Conservation (phyloP, 495 filamentous ascomycete species). For the Lepidopterella palustris region DNA sequence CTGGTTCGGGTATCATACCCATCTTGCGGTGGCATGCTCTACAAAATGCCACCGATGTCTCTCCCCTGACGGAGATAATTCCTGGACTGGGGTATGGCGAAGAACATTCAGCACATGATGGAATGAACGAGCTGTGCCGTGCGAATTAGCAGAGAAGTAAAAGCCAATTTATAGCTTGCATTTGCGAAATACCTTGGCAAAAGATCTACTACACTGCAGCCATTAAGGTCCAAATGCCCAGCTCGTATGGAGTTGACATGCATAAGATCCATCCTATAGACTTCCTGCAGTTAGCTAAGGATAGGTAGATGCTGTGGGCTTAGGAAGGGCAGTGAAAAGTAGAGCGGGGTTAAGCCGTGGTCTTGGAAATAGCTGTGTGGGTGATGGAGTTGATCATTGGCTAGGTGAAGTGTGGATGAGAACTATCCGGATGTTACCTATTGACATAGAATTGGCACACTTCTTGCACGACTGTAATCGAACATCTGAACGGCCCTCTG, state of each 20-base stretch:
- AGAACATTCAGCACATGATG: constrained; percentile 77
- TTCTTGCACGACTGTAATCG: constrained; percentile 60
- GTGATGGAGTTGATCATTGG: too few species aligned
- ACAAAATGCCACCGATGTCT: constrained; percentile 70
- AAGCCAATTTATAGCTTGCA: background rate
- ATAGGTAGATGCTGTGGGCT: background rate
- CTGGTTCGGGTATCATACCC: constrained; percentile 44
- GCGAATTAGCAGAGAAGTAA: background rate
- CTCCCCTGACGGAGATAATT: constrained; percentile 64
- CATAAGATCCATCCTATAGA: constrained; percentile 67
- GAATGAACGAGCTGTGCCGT: constrained; percentile 61
- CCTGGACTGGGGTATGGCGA: constrained; percentile 57
- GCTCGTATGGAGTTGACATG: constrained; percentile 70
- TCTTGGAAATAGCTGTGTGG: too few species aligned
- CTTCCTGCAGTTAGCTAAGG: constrained; percentile 28
- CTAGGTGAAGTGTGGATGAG: too few species aligned
- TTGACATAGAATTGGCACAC: constrained; percentile 61
- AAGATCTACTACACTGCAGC: constrained; percentile 72
- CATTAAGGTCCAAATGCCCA: constrained; percentile 76
- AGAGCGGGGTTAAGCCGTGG: too few species aligned
- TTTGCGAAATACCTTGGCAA: constrained; percentile 61
- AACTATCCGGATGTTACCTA: constrained; percentile 43
- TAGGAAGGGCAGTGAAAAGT: too few species aligned
- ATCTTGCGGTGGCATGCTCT: constrained; percentile 78
- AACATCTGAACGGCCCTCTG: constrained; percentile 32